These are phyloP conservation scores for Exserohilum rostratum DNA, from an alignment of 2,329 filamentous ascomycete genomes.

Conservation along the genomic window DNA sequence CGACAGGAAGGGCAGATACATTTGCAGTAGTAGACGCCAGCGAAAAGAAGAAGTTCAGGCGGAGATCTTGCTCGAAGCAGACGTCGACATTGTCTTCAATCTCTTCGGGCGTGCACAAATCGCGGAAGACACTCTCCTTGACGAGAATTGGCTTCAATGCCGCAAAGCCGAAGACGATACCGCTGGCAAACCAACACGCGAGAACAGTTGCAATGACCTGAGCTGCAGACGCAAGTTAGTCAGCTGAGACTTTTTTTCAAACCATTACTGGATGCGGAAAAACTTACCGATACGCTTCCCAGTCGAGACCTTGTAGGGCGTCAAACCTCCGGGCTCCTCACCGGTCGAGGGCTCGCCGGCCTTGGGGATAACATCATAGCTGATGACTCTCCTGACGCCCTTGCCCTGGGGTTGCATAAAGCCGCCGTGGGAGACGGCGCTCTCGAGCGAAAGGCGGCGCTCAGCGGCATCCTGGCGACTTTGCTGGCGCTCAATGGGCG, in stretches of 20 bases:
- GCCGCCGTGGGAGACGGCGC: slow-evolving; percentile 28
- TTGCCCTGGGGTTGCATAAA: slow-evolving; percentile 31
- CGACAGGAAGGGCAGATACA: slow-evolving; percentile 47
- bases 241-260: slow-evolving; percentile 2
- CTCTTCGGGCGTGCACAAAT: slow-evolving; percentile 46
- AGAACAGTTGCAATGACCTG: slow-evolving; percentile 46
- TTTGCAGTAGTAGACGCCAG: slow-evolving; percentile 48
- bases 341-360: slow-evolving; percentile 41
- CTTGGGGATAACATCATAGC: slow-evolving; percentile 57
- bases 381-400: slow-evolving; percentile 50
- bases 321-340: slow-evolving; percentile 53
- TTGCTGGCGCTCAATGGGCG: slow-evolving; percentile 40
- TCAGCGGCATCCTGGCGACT: slow-evolving; percentile 38
- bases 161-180: slow-evolving; percentile 51
- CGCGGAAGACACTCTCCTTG: slow-evolving; percentile 46
- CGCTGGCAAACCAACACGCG: slow-evolving; percentile 48
- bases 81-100: slow-evolving; percentile 41
- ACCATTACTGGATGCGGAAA: slow-evolving; percentile 11
- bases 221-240: slow-evolving; percentile 28
- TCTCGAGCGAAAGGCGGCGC: slow-evolving; percentile 40
- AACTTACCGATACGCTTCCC: slow-evolving; percentile 41
- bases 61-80: slow-evolving; percentile 49
- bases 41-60: slow-evolving; percentile 48
- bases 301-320: slow-evolving; percentile 57
- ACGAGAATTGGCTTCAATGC: slow-evolving; percentile 50